Evolutionary conservation across 176 grass and related monocot genomes (phyloP), one percentile per base, ranked within the genome.

Genomic region (Microstegium vimineum): DNA sequence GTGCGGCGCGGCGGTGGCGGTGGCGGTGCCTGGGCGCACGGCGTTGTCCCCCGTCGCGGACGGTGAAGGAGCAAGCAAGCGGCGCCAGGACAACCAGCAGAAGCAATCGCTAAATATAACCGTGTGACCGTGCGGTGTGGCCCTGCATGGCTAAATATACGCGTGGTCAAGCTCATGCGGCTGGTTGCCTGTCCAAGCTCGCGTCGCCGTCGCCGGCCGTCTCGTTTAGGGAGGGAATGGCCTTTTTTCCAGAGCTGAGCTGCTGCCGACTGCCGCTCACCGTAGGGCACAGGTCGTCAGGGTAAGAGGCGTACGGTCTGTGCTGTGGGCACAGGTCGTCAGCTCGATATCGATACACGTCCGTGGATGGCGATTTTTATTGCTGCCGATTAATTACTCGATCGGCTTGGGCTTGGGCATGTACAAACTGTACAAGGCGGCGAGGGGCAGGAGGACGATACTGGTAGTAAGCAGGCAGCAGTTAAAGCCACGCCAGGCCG

Each of bases 51-150:
- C 3, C 4, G 6, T 67, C 18, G 2, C 0, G 65, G 30, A 33
- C 46, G 35, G 23, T 78, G 62, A n/a, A 65, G 15, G 60, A 62
- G 22, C 28, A 18, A 25, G 10, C 38, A 18, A 25, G 10, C 38
- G 14, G 23, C 8, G 59, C 59, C 16, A 17, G 36, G 59, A 46
- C 40, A 64, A 8, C n/a, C n/a, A n/a, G 38, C 34, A 30, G 6
- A 62, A 11, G 9, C n/a, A 59, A 12, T n/a, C 2, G 22, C 62
- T 52, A 80, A 80, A 80, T n/a, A 47, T 79, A 79, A 47, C 77
- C 41, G 17, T 79, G 45, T 16, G 31, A 18, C 40, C 14, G 28
- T 20, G 49, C 15, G 10, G 73, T 16, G 52, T 16, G 52, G 18
- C 72, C 45, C 18, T 17, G 30, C 34, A 32, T 5, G n/a, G 12